phyloP scores from a whole-genome alignment of 495 filamentous ascomycete genomes.

The Sordaria brevicollis region DNA sequence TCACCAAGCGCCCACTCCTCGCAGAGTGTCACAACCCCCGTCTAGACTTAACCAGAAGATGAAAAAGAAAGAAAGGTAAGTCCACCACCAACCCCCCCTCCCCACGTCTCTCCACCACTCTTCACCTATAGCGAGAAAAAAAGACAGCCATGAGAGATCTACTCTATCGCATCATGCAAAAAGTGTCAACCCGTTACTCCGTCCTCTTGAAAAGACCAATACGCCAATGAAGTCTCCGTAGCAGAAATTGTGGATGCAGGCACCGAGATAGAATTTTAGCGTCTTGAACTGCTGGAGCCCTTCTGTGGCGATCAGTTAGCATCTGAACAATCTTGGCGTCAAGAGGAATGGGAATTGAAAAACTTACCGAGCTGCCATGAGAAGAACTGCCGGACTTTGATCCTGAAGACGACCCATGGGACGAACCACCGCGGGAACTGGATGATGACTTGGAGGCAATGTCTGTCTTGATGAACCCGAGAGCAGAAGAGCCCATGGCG shows the following conservation, averaged over 20 bases:
- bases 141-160: not conserved
- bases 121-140: not conserved
- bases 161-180: not conserved
- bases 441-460: not conserved
- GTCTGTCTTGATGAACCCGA: not conserved
- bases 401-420: not conserved
- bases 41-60: not conserved
- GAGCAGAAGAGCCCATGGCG: not conserved
- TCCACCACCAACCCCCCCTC: not conserved
- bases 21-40: not conserved
- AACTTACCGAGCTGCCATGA: not conserved
- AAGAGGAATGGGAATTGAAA: not conserved
- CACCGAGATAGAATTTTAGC: not conserved
- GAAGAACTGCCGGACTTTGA: not conserved
- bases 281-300: not conserved
- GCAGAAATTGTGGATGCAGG: not conserved
- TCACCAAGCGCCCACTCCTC: not conserved
- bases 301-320: not conserved
- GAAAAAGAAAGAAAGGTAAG: not conserved
- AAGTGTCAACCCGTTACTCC: not conserved
- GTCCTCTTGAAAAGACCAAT: not conserved
- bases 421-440: not conserved
- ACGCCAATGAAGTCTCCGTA: not conserved
- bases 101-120: no score
- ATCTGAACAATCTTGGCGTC: not conserved